Conservation (phyloP, 768 basidiomycete species). For the Termitomyces sp. region DNA sequence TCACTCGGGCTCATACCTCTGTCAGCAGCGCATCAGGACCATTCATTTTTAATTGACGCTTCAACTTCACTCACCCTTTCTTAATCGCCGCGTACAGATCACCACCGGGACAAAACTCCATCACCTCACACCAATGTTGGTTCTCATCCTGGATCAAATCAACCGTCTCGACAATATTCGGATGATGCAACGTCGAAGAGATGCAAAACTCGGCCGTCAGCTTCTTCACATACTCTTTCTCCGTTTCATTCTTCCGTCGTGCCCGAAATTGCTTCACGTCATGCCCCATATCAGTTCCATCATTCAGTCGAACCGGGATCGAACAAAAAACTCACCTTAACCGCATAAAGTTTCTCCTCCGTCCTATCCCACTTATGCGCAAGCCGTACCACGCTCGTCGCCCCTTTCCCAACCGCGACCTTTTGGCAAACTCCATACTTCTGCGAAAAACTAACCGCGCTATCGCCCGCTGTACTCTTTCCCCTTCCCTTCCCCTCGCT, state of each 20-base stretch:
- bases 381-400: conserved; percentile 93
- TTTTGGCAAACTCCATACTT: conserved; percentile 98
- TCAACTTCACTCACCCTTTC: conserved; percentile 57
- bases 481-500: conserved; percentile 21
- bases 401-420: conserved; percentile 95
- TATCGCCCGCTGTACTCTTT: conserved; percentile 41
- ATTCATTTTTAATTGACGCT: conserved; percentile 5
- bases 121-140: conserved; percentile 98
- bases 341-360: conserved; percentile 96
- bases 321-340: conserved; percentile 65
- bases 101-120: conserved; percentile 99
- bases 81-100: conserved; percentile 99
- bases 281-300: neutral
- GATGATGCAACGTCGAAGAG: conserved; percentile 89
- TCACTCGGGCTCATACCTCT: conserved; percentile 81
- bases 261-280: conserved; percentile 88
- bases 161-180: conserved; percentile 97
- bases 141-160: conserved; percentile 98
- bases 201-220: conserved; percentile 99
- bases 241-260: conserved; percentile 95
- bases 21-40: conserved; percentile 12
- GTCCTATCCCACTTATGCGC: conserved; percentile 98
- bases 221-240: conserved; percentile 99
- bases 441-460: conserved; percentile 51
- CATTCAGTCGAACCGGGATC: neutral